Conservation (phyloP, 2,329 filamentous ascomycete species). For the Coccinonectria pachysandricola region DNA sequence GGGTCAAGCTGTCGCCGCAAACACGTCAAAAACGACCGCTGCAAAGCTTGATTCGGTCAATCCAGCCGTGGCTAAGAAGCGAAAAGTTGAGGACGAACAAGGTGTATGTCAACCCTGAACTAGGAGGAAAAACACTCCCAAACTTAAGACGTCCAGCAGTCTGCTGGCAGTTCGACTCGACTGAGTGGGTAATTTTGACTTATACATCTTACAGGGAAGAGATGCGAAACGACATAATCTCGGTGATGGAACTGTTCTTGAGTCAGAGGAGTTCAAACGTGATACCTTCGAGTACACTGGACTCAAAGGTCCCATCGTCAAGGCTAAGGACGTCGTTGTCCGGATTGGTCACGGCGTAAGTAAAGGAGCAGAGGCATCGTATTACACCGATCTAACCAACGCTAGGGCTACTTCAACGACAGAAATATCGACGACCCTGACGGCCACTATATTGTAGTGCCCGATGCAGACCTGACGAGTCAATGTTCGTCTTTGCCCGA, state of each 20-base stretch:
- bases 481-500: conserved; percentile 58
- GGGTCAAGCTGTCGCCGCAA: conserved; percentile 22
- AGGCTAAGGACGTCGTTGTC: conserved; percentile 68
- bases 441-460: conserved; percentile 89
- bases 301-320: conserved; percentile 78
- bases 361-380: conserved; percentile 10
- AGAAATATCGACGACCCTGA: conserved; percentile 91
- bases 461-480: conserved; percentile 76
- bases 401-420: too few relatives aligned
- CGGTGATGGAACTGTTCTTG: too few relatives aligned
- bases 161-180: too few relatives aligned
- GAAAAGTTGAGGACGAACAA: neutral
- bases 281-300: too few relatives aligned
- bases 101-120: neutral
- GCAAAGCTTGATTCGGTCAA: conserved; percentile 60
- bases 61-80: too few relatives aligned
- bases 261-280: too few relatives aligned
- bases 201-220: too few relatives aligned
- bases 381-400: too few relatives aligned
- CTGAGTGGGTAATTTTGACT: too few relatives aligned
- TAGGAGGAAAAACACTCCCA: too few relatives aligned
- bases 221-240: too few relatives aligned
- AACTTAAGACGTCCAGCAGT: too few relatives aligned
- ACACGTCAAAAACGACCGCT: conserved; percentile 16
- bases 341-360: conserved; percentile 54